Evolutionary conservation across 1,139 yeast genomes (phyloP), one percentile per base, ranked within the genome.

Genomic region (Cylindricascospora bacillispora): DNA sequence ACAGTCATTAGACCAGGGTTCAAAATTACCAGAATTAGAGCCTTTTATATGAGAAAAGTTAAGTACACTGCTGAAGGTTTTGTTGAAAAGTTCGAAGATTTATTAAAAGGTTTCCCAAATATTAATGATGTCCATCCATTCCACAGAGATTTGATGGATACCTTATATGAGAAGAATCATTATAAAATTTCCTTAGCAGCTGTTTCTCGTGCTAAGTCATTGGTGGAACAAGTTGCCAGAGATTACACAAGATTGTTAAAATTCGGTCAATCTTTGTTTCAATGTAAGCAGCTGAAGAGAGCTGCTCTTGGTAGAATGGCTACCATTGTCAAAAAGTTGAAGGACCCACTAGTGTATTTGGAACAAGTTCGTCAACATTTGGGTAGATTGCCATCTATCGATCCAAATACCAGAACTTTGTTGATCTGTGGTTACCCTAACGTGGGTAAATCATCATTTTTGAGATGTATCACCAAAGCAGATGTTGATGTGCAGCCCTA

Each of bases 231-330:
- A 60, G 95, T 89, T 26, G 70, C 94, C 19, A 72, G 98, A 62
- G 99, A 89, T 64, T 89, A 89, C 56, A 79, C 75, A 41, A 73
- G 99, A 56, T 70, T 89, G 48, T 69, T 89, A 54, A 89, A 89
- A 64, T 89, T 85, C 53, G 98, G 98, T 51, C 98, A 89, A 65
- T 85, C 97, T 16, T 66, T 89, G 41, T 92, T 85, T 62, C 98
- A 92, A 64, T 89, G 99, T 69, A 89, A 89, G 63, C 98, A 92
- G 64, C 73, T 89, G 57, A 89, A 89, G 62, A 72, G 95, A 52
- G 99, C 99, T 44, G 99, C 97, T 22, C 66, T 89, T 47, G 99
- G 99, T 68, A 80, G 99, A 62, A 89, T 89, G 99, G 98, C 98
- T 35, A 89, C 99, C 29, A 83, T 89, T 50, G 74, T 77, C 49